Conservation (phyloP, 495 filamentous ascomycete species). For the Cladorrhinum samala region DNA sequence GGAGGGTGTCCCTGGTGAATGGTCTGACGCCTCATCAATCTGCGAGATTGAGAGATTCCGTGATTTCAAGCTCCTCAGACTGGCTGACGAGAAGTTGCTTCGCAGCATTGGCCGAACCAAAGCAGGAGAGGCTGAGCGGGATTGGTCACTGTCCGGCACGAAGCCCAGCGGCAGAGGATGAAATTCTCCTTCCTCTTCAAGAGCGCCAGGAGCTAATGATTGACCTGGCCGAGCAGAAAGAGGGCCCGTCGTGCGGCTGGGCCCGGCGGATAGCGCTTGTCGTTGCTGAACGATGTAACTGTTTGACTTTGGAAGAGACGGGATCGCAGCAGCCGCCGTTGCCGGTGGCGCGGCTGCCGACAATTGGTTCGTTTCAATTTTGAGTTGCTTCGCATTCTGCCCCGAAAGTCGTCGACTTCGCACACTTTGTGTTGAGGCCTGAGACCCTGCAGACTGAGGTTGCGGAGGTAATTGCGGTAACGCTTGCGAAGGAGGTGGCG, state of each 20-base stretch:
- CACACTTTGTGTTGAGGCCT: constrained; percentile 50
- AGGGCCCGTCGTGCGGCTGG: constrained; percentile 21
- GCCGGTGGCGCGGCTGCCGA: constrained; percentile 27
- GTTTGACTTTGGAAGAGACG: constrained; percentile 35
- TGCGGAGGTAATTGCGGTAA: constrained; percentile 30
- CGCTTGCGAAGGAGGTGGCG: constrained; percentile 31
- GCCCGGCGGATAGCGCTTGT: constrained; percentile 37
- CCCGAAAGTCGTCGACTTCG: constrained; percentile 77
- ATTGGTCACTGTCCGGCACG: constrained; percentile 23
- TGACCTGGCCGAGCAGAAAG: constrained; percentile 28
- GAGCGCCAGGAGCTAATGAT: constrained; percentile 23
- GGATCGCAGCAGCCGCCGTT: constrained; percentile 35
- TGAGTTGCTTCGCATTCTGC: constrained; percentile 70
- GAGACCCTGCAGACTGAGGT: constrained; percentile 18
- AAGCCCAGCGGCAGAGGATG: constrained; percentile 25
- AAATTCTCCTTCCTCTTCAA: constrained; percentile 20
- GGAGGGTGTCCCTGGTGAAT: constrained; percentile 68
- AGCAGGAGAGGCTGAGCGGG: constrained; percentile 35
- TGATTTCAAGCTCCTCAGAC: constrained; percentile 61
- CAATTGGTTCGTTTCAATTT: constrained; percentile 72
- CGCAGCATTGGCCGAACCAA: constrained; percentile 48
- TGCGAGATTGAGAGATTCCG: constrained; percentile 72
- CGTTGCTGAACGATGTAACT: constrained; percentile 41
- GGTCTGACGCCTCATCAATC: constrained; percentile 57
- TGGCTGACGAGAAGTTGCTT: constrained; percentile 76